Base-by-base conservation (phyloP, 495 filamentous ascomycete species). In the Glonium stellatum region DNA sequence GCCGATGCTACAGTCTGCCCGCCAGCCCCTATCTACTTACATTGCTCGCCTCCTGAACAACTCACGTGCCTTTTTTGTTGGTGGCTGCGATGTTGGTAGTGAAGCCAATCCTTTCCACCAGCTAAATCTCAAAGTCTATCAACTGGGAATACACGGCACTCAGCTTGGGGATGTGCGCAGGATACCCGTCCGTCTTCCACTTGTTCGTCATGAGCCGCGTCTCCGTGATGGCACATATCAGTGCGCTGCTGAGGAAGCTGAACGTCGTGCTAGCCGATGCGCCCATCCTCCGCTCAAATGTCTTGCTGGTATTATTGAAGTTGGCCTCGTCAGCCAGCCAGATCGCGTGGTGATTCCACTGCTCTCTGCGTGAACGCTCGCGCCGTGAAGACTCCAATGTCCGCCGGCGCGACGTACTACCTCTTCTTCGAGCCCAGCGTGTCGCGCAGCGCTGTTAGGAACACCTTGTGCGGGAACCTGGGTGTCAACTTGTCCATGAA, bases 401-500 rank as follows among this genome's bases (percentile, higher is more conserved):
- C 84, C 0, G 64, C 67, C 0, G 75, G 74, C 0, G 81, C 74
- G 11, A 89, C 67, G 61, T 81, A 71, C 58, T 86, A 82, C 52
- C 87, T 62, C 0, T 77, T 78, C 36, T 76, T 78, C 12, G 69
- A 70, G 1, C 76, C 71, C 6, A 73, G 69, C 21, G 73, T 68
- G 37, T 75, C 76, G 51, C 75, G 75, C 67, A 80, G 73, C 4
- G 75, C 71, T 0, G 83, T 78, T 1, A 73, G 51, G 67, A 88
- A 85, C 0, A 83, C 73, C 59, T 81, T 83, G 36, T 80, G 82
- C 12, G 73, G 58, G 64, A 86, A 81, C 42, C 77, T 79, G 0
- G 80, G 79, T 0, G 71, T 75, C 21, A 86, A 65, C 62, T 84
- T 86, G 8, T 88, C 85, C 72, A 85, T 80, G 71, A 88, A 89